phyloP scores from a whole-genome alignment of 2,329 filamentous ascomycete genomes.

The Penicillium aurantiogriseum region DNA sequence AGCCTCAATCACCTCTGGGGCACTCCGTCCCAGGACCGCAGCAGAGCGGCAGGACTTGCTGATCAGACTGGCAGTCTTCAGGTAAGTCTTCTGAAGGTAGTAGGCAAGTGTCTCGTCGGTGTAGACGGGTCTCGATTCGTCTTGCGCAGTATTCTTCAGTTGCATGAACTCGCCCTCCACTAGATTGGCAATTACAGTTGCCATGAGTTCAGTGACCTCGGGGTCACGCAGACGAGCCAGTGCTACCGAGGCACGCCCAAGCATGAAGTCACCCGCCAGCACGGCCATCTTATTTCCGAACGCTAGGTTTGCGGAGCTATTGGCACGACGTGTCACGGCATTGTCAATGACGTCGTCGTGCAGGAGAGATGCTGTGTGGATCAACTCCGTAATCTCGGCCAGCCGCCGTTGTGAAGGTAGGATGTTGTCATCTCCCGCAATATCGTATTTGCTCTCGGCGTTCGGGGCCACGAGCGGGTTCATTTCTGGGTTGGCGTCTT shows the following conservation, averaged over 20 bases:
- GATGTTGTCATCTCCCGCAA: conserved; percentile 58
- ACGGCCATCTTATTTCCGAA: conserved; percentile 99
- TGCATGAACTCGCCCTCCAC: conserved; percentile 99
- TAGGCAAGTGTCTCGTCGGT: conserved; percentile 87
- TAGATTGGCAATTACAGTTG: conserved; percentile 94
- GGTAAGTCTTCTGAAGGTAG: conserved; percentile 96
- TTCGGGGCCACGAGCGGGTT: conserved; percentile 54
- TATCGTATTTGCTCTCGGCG: conserved; percentile 35
- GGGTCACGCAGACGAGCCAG: conserved; percentile 85
- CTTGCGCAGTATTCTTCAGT: conserved; percentile 88
- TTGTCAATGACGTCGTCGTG: conserved; percentile 99
- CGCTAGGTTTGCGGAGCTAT: conserved; percentile 84
- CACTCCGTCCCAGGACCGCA: conserved; percentile 76
- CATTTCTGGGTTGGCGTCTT: conserved; percentile 75
- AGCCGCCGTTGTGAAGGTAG: conserved; percentile 89
- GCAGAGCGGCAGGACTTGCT: conserved; percentile 92
- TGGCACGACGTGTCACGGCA: conserved; percentile 77
- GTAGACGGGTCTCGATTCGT: conserved; percentile 80
- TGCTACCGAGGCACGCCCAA: conserved; percentile 89
- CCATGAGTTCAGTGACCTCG: conserved; percentile 90
- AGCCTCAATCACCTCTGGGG: conserved; percentile 78
- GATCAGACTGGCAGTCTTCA: conserved; percentile 94
- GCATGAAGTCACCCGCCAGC: conserved; percentile 90
- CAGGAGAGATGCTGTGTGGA: conserved; percentile 92
- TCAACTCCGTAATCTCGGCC: conserved; percentile 95